A percentile compares a stretch with the other conserved stretches of the same genome.
Conservation (phyloP, 202 grass and related monocot species). For the Brachypodium distachyon region DNA sequence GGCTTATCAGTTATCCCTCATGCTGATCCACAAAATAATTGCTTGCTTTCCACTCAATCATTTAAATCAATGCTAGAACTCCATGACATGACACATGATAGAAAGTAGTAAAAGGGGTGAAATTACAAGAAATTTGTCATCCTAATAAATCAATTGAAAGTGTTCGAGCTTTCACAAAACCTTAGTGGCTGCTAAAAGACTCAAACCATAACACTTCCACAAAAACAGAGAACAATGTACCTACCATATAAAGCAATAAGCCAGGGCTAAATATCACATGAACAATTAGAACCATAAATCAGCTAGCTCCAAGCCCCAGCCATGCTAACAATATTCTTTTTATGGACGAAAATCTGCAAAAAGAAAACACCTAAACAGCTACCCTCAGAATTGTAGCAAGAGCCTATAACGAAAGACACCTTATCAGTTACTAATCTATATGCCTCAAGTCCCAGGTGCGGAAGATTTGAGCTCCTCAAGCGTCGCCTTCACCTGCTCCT, state of each 20-base stretch:
- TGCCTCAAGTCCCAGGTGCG: constrained; percentile 22
- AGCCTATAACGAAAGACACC: constrained; percentile 29
- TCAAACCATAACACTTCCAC: constrained; percentile 4
- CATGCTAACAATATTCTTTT: constrained; percentile 28
- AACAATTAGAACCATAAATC: constrained; percentile 36
- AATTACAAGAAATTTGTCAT: constrained; percentile 19
- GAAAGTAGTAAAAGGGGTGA: neutral
- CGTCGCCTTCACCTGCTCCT: constrained; percentile 56
- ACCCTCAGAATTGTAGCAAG: constrained; percentile 19
- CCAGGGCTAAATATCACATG: constrained; percentile 14
- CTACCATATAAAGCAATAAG: constrained; percentile 7
- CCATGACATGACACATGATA: neutral
- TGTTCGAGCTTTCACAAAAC: neutral
- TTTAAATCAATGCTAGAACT: neutral
- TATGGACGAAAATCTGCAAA: constrained; percentile 36
- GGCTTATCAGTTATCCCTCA: neutral
- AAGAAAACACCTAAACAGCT: constrained; percentile 18
- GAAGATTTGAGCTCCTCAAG: constrained; percentile 69
- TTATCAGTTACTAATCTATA: constrained; percentile 22
- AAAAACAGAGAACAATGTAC: neutral
- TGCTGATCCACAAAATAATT: neutral
- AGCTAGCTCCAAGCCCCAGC: constrained; percentile 25
- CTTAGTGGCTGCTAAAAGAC: neutral
- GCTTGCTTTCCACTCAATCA: neutral
- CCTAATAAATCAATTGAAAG: constrained; percentile 7